A percentile compares a stretch with the other conserved stretches of the same genome.
Conservation (phyloP, 2,329 filamentous ascomycete species). For the Lachnellula cervina region DNA sequence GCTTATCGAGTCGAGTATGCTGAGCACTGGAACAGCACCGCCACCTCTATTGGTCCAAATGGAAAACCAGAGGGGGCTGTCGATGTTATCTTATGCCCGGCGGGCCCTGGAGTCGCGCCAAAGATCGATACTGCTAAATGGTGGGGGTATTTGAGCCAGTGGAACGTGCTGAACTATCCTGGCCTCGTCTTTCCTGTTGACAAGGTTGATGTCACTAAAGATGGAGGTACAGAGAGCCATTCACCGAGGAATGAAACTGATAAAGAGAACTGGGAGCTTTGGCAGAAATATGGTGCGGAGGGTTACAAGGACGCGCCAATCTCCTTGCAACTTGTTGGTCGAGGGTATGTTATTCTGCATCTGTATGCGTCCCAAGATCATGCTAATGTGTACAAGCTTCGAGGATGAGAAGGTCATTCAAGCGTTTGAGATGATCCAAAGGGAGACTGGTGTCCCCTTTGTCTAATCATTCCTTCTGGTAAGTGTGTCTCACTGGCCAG, state of each 20-base stretch:
- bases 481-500: no score
- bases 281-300: conserved; percentile 33
- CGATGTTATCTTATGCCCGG: conserved; percentile 60
- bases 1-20: conserved; percentile 26
- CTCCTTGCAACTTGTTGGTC: conserved; percentile 37
- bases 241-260: conserved; percentile 31
- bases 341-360: conserved; percentile 19
- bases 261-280: conserved; percentile 30
- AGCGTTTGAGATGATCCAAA: conserved; percentile 31
- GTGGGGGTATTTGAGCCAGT: conserved; percentile 63
- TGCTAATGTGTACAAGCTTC: conserved; percentile 24
- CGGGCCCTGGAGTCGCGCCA: conserved; percentile 50
- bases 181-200: conserved; percentile 55
- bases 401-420: conserved; percentile 37
- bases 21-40: conserved; percentile 25
- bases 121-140: conserved; percentile 44
- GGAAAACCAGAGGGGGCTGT: conserved; percentile 34
- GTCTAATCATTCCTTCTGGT: conserved; percentile 1
- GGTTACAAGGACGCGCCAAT: conserved; percentile 38
- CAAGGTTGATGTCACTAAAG: conserved; percentile 29
- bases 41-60: conserved; percentile 28
- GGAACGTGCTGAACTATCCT: conserved; percentile 67
- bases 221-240: conserved; percentile 25
- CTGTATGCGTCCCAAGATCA: neutral
- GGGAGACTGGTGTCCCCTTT: conserved; percentile 31